These are phyloP conservation scores for Avicennia marina DNA, from an alignment of 257 asterid genomes.

Conservation along the genomic window DNA sequence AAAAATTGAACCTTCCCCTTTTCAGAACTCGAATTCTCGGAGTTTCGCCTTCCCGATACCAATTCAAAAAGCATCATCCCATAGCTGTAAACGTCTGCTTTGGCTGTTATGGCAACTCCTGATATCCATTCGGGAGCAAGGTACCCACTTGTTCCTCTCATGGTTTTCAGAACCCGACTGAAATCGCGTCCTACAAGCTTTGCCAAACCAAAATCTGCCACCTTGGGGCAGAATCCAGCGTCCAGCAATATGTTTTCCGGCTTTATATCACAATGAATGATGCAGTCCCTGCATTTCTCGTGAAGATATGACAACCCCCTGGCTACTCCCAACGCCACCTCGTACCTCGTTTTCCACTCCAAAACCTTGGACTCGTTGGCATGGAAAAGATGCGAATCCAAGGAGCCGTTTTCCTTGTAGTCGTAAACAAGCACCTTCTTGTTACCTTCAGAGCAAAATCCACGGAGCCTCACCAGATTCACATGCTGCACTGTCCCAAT, in stretches of 20 bases:
- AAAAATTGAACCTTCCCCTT: constrained; percentile 27
- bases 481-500: constrained; percentile 45
- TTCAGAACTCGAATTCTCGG: constrained; percentile 20
- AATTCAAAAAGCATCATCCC: constrained; percentile 51
- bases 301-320: constrained; percentile 47
- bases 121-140: constrained; percentile 50
- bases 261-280: constrained; percentile 49
- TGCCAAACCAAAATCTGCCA: constrained; percentile 44
- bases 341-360: constrained; percentile 38
- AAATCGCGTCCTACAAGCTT: constrained; percentile 49
- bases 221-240: constrained; percentile 31
- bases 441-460: constrained; percentile 41
- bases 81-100: constrained; percentile 45
- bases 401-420: constrained; percentile 40
- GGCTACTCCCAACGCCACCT: constrained; percentile 38
- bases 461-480: constrained; percentile 48
- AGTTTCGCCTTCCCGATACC: constrained; percentile 43
- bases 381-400: constrained; percentile 35
- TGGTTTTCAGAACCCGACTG: constrained; percentile 40
- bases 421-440: constrained; percentile 39
- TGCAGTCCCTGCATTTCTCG: constrained; percentile 50
- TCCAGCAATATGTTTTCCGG: constrained; percentile 44
- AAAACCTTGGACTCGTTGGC: constrained; percentile 15
- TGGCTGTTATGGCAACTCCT: constrained; percentile 40
- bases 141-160: constrained; percentile 46